These are phyloP conservation scores for Clonostachys chloroleuca DNA, from an alignment of 2,329 filamentous ascomycete genomes.

Conservation along the genomic window DNA sequence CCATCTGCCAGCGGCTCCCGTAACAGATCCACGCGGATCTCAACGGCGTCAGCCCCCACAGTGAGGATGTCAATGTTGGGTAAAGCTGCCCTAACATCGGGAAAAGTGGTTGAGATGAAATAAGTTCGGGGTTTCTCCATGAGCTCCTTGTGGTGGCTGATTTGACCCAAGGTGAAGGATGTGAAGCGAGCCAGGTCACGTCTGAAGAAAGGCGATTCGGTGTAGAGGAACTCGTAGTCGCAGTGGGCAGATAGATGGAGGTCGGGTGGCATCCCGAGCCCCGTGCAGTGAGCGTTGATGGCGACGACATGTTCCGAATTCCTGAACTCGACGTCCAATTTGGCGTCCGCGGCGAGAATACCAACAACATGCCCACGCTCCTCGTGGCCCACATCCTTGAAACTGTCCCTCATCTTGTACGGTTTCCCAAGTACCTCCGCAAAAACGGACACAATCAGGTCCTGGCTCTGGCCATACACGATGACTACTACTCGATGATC, in stretches of 20 bases:
- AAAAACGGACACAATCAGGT: slow-evolving; percentile 69
- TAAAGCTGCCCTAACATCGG: slow-evolving; percentile 76
- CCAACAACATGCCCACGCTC: slow-evolving; percentile 66
- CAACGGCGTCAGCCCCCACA: slow-evolving; percentile 80
- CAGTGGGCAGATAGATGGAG: slow-evolving; percentile 60
- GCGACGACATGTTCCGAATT: slow-evolving; percentile 56
- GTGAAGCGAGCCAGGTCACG: slow-evolving; percentile 76
- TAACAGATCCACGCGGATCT: slow-evolving; percentile 78
- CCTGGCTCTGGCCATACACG: slow-evolving; percentile 66
- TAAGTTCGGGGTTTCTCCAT: slow-evolving; percentile 76
- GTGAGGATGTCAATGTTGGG: slow-evolving; percentile 85
- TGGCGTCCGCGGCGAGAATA: slow-evolving; percentile 52
- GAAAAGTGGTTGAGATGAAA: slow-evolving; percentile 84
- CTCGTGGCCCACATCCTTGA: slow-evolving; percentile 47
- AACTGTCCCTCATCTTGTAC: slow-evolving; percentile 52
- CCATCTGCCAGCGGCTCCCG: slow-evolving; percentile 65
- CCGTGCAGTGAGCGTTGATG: slow-evolving; percentile 75
- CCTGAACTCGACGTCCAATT: slow-evolving; percentile 51
- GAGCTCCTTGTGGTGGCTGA: slow-evolving; percentile 71
- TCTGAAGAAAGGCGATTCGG: slow-evolving; percentile 65
- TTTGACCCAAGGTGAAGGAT: slow-evolving; percentile 75
- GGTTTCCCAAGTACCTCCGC: slow-evolving; percentile 77
- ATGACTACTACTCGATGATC: slow-evolving; percentile 60
- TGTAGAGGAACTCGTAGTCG: slow-evolving; percentile 87
- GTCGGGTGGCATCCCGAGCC: slow-evolving; percentile 66